Evolutionary conservation across 2,329 filamentous ascomycete species (phyloP).

Genomic region (Calonectria pseudoturangicola): DNA sequence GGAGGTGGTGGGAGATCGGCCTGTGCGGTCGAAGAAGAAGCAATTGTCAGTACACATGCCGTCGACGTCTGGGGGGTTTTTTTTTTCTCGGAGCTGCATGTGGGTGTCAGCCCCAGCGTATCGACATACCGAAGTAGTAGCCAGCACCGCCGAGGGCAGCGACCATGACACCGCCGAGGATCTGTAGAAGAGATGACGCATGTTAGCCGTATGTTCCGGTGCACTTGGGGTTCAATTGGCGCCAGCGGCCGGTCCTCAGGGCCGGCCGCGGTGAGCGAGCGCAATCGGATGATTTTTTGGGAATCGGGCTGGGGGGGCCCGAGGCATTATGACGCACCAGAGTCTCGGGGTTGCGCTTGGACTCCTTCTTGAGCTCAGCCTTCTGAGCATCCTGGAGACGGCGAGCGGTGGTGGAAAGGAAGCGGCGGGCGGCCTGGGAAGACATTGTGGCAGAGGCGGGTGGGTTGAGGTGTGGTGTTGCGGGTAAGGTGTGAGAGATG

Average conservation of each 20-base stretch:
- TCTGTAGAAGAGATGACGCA: conserved; percentile 69
- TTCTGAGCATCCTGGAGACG: conserved; percentile 68
- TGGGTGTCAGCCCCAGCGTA: conserved; percentile 28
- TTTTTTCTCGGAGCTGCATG: neutral
- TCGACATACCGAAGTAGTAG: conserved; percentile 85
- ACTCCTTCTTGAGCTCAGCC: conserved; percentile 73
- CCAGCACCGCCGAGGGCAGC: conserved; percentile 91
- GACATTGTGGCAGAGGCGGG: conserved; percentile 67
- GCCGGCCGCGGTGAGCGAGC: conserved; percentile 21
- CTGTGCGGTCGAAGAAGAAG: conserved; percentile 62
- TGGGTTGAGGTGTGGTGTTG: conserved; percentile 36
- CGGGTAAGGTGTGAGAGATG: neutral
- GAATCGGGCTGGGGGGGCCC: conserved; percentile 3
- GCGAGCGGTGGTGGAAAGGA: conserved; percentile 73
- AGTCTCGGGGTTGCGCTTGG: conserved; percentile 72
- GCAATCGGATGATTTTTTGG: conserved; percentile 35
- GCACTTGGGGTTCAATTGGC: conserved; percentile 4
- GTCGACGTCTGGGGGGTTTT: conserved; percentile 47
- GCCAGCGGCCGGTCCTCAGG: conserved; percentile 13
- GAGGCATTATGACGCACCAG: conserved; percentile 64
- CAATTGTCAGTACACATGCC: conserved; percentile 30
- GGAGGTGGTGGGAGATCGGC: conserved; percentile 88
- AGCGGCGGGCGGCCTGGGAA: conserved; percentile 73
- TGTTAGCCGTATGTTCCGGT: conserved; percentile 43
- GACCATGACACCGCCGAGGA: conserved; percentile 93